Conservation (phyloP, 2,329 filamentous ascomycete species). For the Furcasterigmium sp. region DNA sequence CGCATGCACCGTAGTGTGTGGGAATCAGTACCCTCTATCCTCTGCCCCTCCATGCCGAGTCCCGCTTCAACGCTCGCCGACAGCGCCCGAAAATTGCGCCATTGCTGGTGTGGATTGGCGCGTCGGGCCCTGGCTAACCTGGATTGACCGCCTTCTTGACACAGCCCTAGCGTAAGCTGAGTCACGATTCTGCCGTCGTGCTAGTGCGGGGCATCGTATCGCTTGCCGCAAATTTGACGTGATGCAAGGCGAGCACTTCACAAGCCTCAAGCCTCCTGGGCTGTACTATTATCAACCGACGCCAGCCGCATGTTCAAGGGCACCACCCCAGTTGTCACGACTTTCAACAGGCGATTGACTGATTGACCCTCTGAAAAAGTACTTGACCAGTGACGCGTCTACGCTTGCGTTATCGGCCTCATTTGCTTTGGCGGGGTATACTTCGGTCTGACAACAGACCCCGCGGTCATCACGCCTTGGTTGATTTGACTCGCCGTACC, state of each 20-base stretch:
- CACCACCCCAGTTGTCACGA: too few species aligned
- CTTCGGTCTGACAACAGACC: too few species aligned
- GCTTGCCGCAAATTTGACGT: not conserved
- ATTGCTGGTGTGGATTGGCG: constrained; percentile 1
- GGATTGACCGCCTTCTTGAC: not conserved
- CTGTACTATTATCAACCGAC: not conserved
- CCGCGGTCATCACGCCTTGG: too few species aligned
- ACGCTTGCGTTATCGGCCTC: too few species aligned
- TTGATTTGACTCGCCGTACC: too few species aligned
- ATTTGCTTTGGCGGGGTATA: too few species aligned
- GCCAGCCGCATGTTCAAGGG: not conserved
- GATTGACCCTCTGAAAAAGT: too few species aligned
- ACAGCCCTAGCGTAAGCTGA: too few species aligned
- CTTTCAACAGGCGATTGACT: too few species aligned
- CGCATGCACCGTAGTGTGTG: not conserved
- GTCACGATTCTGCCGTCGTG: not conserved
- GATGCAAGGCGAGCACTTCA: not conserved
- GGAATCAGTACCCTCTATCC: not conserved
- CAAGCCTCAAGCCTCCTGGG: not conserved
- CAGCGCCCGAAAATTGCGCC: constrained; percentile 4
- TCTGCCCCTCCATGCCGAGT: constrained; percentile 1
- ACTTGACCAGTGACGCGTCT: too few species aligned
- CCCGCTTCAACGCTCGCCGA: not conserved
- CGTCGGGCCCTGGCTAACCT: not conserved
- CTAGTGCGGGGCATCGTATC: not conserved